Base-by-base conservation (phyloP, 2,329 filamentous ascomycete genomes). In the Alternaria panax region DNA sequence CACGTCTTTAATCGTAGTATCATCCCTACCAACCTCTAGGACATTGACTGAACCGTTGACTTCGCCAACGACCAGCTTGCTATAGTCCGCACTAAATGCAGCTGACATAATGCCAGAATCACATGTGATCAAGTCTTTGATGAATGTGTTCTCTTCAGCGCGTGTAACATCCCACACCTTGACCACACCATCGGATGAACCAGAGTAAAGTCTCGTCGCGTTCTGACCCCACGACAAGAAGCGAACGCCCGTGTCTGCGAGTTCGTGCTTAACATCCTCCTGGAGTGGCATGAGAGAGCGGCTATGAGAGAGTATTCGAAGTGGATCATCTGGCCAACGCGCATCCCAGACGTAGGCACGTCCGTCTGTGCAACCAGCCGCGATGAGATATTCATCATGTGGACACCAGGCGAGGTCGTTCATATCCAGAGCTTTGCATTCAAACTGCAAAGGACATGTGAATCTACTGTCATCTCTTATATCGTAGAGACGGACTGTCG, bases 261-360 rank as follows among this genome's bases (percentile, higher is more conserved):
- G 64, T 63, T 88, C 87, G 20, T 80, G 79, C 18, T 75, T 71
- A 2, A 73, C 54, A 16, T 74, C 68, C 5, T 81, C 79, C 51
- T 80, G 77, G 1, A 86, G 73, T 4, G 85, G 81, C 57, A 81
- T 81, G 1, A 87, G 66, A 0, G 86, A 82, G 0, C 73, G 66
- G 0, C 82, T 85, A 65, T 89, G 87, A 2, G 66, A 63, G 2
- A 89, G 75, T 8, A 70, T 73, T 57, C 85, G 84, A 0, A 88
- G 69, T 9, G 83, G 76, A 16, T 71, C 61, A 34, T 81, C 75
- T 0, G 79, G 78, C 14, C 75, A 75, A 1, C 87, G 84, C 27
- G 79, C 71, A 68, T 89, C 87, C 86, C 86, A 89, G 5, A 89
- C 78, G 70, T 88, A 88, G 0, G 85, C 84, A 28, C 78, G 78